Evolutionary conservation across 139 green algal genomes (phyloP), one percentile per base, ranked within the genome.

Genomic region (Chlamydomonas sphaeroides): DNA sequence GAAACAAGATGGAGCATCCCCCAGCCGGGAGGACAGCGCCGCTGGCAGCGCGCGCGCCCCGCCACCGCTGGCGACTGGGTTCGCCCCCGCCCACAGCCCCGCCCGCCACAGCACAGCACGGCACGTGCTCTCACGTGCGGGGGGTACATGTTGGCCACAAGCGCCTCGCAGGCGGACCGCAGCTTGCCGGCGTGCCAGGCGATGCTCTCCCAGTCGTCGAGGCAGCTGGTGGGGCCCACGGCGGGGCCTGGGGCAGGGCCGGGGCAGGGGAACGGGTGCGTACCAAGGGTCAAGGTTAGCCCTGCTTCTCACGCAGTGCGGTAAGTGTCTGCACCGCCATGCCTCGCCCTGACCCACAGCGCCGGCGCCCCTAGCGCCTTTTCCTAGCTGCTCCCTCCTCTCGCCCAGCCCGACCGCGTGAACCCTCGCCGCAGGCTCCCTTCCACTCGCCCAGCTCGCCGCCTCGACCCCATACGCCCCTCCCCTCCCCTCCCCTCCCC

Each of bases 181-280:
- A 84, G 77, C 63, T 62, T 53, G 25, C 7, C 33, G 32, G 35
- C 42, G 36, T 84, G 77, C 77, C 77, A 84, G 28, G 26, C 48
- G 26, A 84, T 68, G 45, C 48, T 68, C 77, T 84, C 77, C 63
- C 65, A 84, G 4, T 84, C 65, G 25, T 84, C 77, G 65, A 84
- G 77, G 65, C 48, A 56, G 65, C 56, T 48, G 1, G 25, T 36
- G 4, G 35, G 1, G 35, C 5, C 15, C 2, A 84, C 33, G 3
- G 51, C 33, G 35, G 77, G 65, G 5, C 65, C 75, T 82, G 35
- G 4, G 38, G 7, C 32, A 18, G 66, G 38, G 1, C 25, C 53
- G 17, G 30, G 33, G n/a, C n/a, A n/a, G n/a, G n/a, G n/a, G n/a
- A n/a, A n/a, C n/a, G n/a, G n/a, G n/a, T n/a, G n/a, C n/a, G n/a